These are phyloP conservation scores for Trichoderma citrinoviride DNA, from an alignment of 2,329 filamentous ascomycete genomes.

Conservation along the genomic window DNA sequence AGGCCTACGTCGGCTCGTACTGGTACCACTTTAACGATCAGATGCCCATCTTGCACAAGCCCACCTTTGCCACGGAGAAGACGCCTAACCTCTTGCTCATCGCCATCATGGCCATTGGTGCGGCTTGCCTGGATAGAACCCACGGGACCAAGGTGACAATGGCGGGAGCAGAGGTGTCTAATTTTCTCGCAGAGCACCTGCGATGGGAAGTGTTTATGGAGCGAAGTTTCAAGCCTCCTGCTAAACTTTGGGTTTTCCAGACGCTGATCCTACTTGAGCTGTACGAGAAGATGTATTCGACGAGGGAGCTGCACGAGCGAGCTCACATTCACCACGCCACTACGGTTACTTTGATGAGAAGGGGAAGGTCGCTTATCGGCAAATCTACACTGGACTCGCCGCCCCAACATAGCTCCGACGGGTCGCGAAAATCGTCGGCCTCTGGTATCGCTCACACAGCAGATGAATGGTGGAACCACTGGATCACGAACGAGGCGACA, in stretches of 20 bases:
- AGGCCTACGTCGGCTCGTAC: conserved; percentile 88
- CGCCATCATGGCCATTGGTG: conserved; percentile 88
- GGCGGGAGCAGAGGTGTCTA: conserved; percentile 77
- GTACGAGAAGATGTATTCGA: conserved; percentile 98
- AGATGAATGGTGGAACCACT: conserved; percentile 92
- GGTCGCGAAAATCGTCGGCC: conserved; percentile 60
- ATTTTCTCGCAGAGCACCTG: conserved; percentile 90
- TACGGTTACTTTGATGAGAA: conserved; percentile 90
- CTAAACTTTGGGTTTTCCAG: conserved; percentile 95
- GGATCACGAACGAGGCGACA: conserved; percentile 93
- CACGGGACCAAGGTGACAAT: conserved; percentile 72
- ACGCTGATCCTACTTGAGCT: conserved; percentile 83
- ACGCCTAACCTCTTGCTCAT: conserved; percentile 82
- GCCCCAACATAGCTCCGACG: conserved; percentile 59
- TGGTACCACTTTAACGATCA: conserved; percentile 96
- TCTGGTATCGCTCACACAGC: conserved; percentile 64
- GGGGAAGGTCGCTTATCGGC: conserved; percentile 86
- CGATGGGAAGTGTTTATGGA: conserved; percentile 96
- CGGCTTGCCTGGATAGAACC: conserved; percentile 80
- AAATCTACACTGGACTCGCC: conserved; percentile 82
- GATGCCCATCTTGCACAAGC: conserved; percentile 89
- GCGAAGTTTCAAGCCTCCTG: conserved; percentile 81
- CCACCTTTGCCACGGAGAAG: conserved; percentile 85
- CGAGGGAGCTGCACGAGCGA: conserved; percentile 84
- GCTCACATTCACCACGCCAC: conserved; percentile 97